Evolutionary conservation across 1,284 basidiomycete species (phyloP).

Genomic region (Apiotrichum porosum): DNA sequence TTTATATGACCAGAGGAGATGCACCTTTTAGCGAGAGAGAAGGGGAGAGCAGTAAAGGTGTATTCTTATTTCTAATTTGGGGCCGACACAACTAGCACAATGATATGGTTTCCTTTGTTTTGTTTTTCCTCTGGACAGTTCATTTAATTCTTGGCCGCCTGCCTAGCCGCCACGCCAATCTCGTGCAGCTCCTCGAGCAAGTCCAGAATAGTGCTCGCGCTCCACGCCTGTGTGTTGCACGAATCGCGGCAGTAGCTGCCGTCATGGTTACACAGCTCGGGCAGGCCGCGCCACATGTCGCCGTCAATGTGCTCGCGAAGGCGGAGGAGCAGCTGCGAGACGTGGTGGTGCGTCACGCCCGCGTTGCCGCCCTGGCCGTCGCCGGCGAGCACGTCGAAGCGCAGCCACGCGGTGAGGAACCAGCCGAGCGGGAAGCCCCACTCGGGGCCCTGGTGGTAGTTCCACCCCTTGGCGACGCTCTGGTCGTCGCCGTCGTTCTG

Average conservation of each 20-base stretch:
- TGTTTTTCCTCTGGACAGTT: background rate
- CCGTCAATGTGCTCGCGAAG: slow-evolving; percentile 67
- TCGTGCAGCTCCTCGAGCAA: slow-evolving; percentile 69
- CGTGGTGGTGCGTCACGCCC: slow-evolving; percentile 68
- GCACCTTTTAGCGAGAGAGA: too few species aligned
- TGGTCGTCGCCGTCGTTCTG: slow-evolving; percentile 79
- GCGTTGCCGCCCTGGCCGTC: slow-evolving; percentile 58
- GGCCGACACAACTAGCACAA: background rate
- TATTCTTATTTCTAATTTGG: too few species aligned
- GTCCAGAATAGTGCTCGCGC: slow-evolving; percentile 78
- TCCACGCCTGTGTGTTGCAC: slow-evolving; percentile 90
- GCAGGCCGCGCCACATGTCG: slow-evolving; percentile 84
- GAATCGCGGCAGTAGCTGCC: slow-evolving; percentile 78
- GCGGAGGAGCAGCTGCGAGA: slow-evolving; percentile 66
- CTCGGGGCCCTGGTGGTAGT: slow-evolving; percentile 62
- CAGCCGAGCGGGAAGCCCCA: slow-evolving; percentile 95
- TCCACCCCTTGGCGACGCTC: slow-evolving; percentile 80
- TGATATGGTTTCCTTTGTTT: background rate
- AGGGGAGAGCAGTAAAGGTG: too few species aligned
- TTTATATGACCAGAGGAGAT: background rate
- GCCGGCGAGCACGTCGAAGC: slow-evolving; percentile 63
- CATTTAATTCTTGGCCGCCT: slow-evolving; percentile 1
- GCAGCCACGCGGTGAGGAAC: slow-evolving; percentile 85
- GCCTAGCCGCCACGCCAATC: slow-evolving; percentile 15
- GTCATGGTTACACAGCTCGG: slow-evolving; percentile 80